These are phyloP conservation scores for Calonectria crousiana DNA, from an alignment of 2,329 filamentous ascomycete genomes.

Conservation along the genomic window DNA sequence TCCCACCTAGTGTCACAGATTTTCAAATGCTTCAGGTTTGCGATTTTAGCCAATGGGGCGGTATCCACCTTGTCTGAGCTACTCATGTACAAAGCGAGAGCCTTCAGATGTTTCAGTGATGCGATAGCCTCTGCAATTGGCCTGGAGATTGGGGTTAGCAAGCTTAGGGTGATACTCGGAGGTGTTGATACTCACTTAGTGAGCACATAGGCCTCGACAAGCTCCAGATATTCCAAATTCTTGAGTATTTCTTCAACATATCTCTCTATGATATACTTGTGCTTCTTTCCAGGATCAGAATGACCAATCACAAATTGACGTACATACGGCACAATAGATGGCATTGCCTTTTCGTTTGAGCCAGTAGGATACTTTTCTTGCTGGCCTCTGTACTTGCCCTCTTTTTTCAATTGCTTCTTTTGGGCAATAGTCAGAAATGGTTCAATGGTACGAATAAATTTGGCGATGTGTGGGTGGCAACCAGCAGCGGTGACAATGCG, in stretches of 20 bases:
- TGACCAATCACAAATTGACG: conserved; percentile 24
- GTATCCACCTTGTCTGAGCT: neutral
- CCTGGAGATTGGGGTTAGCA: conserved; percentile 22
- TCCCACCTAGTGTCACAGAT: neutral
- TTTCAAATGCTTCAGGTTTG: conserved; percentile 31
- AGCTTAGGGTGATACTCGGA: no score
- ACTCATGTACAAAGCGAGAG: conserved; percentile 10
- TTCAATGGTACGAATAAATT: conserved; percentile 34
- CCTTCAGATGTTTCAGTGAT: conserved; percentile 25
- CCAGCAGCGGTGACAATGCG: conserved; percentile 20
- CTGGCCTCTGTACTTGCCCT: conserved; percentile 34
- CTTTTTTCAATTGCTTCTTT: conserved; percentile 34
- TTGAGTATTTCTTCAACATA: conserved; percentile 36
- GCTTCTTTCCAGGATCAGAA: conserved; percentile 25
- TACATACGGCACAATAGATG: conserved; percentile 20
- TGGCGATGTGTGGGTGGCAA: conserved; percentile 35
- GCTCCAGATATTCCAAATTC: conserved; percentile 29
- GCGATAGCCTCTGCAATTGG: conserved; percentile 27
- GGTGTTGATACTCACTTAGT: conserved; percentile 23
- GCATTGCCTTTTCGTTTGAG: conserved; percentile 5
- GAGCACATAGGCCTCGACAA: conserved; percentile 17
- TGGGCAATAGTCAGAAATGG: conserved; percentile 31
- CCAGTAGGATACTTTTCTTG: conserved; percentile 27
- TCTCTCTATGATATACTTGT: conserved; percentile 27
- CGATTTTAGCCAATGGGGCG: conserved; percentile 10